Conservation (phyloP, 2,329 filamentous ascomycete genomes). For the Iodosphaeria phyllophila region DNA sequence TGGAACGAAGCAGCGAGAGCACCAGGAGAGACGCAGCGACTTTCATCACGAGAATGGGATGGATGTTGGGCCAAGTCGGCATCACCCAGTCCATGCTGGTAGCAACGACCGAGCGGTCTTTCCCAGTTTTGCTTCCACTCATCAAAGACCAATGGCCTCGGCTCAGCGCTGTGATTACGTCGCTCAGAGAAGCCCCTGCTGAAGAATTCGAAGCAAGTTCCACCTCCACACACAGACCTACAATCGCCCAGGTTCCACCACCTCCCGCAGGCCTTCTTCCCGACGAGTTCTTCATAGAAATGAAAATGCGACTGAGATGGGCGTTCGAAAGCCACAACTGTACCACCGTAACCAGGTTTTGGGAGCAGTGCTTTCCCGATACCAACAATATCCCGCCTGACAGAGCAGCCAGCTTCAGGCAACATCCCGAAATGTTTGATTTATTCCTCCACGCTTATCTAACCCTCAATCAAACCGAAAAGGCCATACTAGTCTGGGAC, state of each 20-base stretch:
- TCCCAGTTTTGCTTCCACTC: constrained; percentile 8
- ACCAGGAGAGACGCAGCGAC: constrained; percentile 7
- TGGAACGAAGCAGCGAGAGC: constrained; percentile 6
- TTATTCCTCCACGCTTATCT: constrained; percentile 12
- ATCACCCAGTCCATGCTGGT: constrained; percentile 5
- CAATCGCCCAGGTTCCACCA: no score
- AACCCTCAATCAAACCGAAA: constrained; percentile 9
- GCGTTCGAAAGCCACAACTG: constrained; percentile 5
- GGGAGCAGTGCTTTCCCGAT: constrained; percentile 8
- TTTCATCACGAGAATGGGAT: constrained; percentile 10
- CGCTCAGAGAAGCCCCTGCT: constrained; percentile 6
- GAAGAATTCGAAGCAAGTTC: constrained; percentile 2
- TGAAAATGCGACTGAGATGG: constrained; percentile 6
- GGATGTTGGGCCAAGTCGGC: constrained; percentile 9
- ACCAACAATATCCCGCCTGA: constrained; percentile 4
- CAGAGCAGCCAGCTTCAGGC: constrained; percentile 6
- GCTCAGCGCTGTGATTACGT: no score
- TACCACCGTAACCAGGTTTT: constrained; percentile 8
- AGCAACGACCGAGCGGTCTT: constrained; percentile 4
- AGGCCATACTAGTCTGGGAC: constrained; percentile 12
- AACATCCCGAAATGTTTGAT: constrained; percentile 9
- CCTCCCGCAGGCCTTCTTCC: no score
- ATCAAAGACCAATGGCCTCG: constrained; percentile 11
- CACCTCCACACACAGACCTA: no score
- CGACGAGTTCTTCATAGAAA: background rate